Conservation (phyloP, 2,329 filamentous ascomycete genomes). For the Arachnomyces sp. region DNA sequence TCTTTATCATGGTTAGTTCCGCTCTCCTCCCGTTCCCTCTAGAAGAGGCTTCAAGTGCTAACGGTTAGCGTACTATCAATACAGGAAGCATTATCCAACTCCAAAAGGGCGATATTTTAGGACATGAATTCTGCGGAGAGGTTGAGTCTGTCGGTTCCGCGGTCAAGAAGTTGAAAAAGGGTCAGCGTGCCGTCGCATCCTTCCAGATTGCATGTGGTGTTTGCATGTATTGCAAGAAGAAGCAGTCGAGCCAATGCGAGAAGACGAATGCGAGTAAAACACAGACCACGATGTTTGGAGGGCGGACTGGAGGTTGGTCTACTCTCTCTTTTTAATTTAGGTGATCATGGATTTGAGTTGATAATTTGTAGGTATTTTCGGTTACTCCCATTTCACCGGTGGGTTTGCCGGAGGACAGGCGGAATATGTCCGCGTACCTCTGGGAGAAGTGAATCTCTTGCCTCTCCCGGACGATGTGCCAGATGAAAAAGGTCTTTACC, state of each 20-base stretch:
- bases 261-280: constrained; percentile 68
- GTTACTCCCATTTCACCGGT: constrained; percentile 68
- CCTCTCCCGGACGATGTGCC: constrained; percentile 71
- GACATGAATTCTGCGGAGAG: constrained; percentile 49
- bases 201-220: constrained; percentile 68
- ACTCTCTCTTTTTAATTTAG: not conserved
- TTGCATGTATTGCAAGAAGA: constrained; percentile 73
- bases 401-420: constrained; percentile 84
- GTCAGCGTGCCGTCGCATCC: constrained; percentile 69
- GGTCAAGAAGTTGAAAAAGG: constrained; percentile 49
- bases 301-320: constrained; percentile 57
- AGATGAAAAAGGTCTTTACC: constrained; percentile 74
- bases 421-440: constrained; percentile 76
- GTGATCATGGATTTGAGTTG: constrained; percentile 5
- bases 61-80: constrained; percentile 9
- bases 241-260: constrained; percentile 72
- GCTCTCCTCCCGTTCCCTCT: not conserved
- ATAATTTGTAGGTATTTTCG: constrained; percentile 50
- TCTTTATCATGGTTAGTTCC: constrained; percentile 32
- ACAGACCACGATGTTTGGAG: constrained; percentile 70
- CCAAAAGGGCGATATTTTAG: constrained; percentile 59
- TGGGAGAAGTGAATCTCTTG: constrained; percentile 72
- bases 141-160: constrained; percentile 49
- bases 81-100: constrained; percentile 48
- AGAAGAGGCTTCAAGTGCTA: not conserved